Conservation (phyloP, 1,139 yeast genomes). For the Oligophagozyma castellii region DNA sequence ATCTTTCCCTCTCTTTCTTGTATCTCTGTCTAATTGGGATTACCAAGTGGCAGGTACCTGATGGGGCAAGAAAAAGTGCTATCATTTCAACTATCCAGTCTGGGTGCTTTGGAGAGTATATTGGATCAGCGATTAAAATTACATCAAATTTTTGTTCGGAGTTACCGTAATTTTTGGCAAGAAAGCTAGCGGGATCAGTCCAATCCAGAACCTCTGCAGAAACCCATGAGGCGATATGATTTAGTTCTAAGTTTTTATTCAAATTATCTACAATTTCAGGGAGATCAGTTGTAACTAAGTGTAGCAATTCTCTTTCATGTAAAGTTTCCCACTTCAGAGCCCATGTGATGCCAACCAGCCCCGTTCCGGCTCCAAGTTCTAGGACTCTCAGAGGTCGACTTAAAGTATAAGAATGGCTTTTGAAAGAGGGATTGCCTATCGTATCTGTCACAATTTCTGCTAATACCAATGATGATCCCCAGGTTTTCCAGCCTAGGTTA, state of each 20-base stretch:
- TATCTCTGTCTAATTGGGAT: slow-evolving; percentile 61
- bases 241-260: slow-evolving; percentile 39
- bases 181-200: slow-evolving; percentile 41
- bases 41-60: slow-evolving; percentile 47
- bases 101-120: slow-evolving; percentile 77
- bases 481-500: slow-evolving; percentile 80
- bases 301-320: slow-evolving; percentile 28
- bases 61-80: slow-evolving; percentile 26
- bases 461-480: slow-evolving; percentile 82
- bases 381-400: slow-evolving; percentile 27
- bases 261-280: slow-evolving; percentile 65
- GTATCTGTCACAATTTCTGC: slow-evolving; percentile 31
- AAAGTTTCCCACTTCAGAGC: slow-evolving; percentile 23
- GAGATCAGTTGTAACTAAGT: slow-evolving; percentile 59
- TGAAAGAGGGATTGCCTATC: slow-evolving; percentile 2
- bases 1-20: slow-evolving; percentile 43
- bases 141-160: slow-evolving; percentile 33
- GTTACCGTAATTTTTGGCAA: slow-evolving; percentile 15
- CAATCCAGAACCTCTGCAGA: slow-evolving; percentile 57
- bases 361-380: slow-evolving; percentile 92
- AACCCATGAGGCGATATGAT: slow-evolving; percentile 26
- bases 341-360: slow-evolving; percentile 67
- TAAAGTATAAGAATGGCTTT: slow-evolving; percentile 13
- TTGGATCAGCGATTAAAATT: slow-evolving; percentile 71
- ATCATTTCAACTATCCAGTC: slow-evolving; percentile 52